Evolutionary conservation across 345 rosid species (phyloP).

Genomic region (Orychophragmus violaceus): DNA sequence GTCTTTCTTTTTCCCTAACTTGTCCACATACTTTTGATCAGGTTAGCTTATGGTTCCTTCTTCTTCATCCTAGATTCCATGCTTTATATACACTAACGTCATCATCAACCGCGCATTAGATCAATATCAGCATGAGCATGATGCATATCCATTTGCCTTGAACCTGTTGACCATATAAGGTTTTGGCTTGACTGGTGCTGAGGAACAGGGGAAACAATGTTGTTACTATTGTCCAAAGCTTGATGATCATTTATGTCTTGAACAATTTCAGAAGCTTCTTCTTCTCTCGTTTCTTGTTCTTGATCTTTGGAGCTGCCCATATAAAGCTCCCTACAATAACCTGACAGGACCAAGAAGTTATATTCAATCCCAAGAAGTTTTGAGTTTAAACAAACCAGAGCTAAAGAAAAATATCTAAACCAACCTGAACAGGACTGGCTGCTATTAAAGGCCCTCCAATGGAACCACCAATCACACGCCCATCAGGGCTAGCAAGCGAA

Average conservation of each 20-base stretch:
- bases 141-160: slow-evolving; percentile 63
- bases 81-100: slow-evolving; percentile 24
- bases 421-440: slow-evolving; percentile 81
- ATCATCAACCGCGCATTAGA: slow-evolving; percentile 80
- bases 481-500: slow-evolving; percentile 91
- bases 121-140: slow-evolving; percentile 73
- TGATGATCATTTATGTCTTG: slow-evolving; percentile 40
- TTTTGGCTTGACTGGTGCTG: slow-evolving; percentile 46
- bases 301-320: slow-evolving; percentile 69
- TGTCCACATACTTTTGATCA: slow-evolving; percentile 15
- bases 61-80: slow-evolving; percentile 20
- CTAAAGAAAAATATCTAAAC: not conserved
- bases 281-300: slow-evolving; percentile 54
- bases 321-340: slow-evolving; percentile 91
- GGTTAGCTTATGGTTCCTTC: slow-evolving; percentile 28
- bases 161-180: slow-evolving; percentile 62
- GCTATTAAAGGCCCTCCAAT: slow-evolving; percentile 91
- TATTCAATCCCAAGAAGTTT: not conserved
- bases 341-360: slow-evolving; percentile 30
- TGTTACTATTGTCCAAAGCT: slow-evolving; percentile 36
- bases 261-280: slow-evolving; percentile 42
- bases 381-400: not conserved
- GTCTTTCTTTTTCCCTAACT: slow-evolving; percentile 10
- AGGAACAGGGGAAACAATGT: slow-evolving; percentile 27
- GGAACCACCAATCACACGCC: slow-evolving; percentile 91